Base-by-base conservation (phyloP, 768 basidiomycete genomes). In the Tulasnella sp. region DNA sequence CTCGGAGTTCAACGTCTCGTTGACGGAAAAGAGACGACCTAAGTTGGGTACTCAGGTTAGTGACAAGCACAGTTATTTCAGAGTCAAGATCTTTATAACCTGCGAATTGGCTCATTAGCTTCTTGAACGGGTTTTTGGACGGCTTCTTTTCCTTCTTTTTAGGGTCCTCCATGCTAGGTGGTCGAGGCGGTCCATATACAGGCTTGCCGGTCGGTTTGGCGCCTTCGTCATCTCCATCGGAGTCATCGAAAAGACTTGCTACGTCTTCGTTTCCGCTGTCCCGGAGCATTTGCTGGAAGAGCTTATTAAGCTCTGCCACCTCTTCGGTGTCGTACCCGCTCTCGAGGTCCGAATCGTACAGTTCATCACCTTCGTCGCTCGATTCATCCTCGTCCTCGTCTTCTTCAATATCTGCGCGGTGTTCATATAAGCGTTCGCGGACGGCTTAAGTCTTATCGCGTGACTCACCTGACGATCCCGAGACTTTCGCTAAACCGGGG, bases 71-170 rank as follows among this genome's bases (percentile, higher is more conserved):
- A 8, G n/a, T n/a, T n/a, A n/a, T n/a, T n/a, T n/a, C n/a, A n/a
- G 12, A 5, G 40, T 11, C 22, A 16, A 3, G 37, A 40, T 28
- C 14, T 75, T 78, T 64, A 9, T 18, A 78, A 92, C 94, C 94
- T 90, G 92, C 89, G 80, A 96, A 84, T 20, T 93, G 92, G 48
- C 92, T 92, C 82, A 96, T 87, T 48, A 95, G 85, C 84, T 92
- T 94, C 83, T 95, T 85, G 85, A 96, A 95, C 0, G 94, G 93
- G 83, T 96, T 46, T 46, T 46, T 46, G 46, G 46, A 46, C 46
- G 46, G 14, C 14, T 90, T 89, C 79, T 86, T 87, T 42, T 87
- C 82, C n/a, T 80, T 83, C 0, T 84, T 46, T 46, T 46, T 85
- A 11, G 83, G 78, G 74, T 86, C 85, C 3, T 69, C 64, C 64